These are phyloP conservation scores for Glycine soja DNA, from an alignment of 306 rosid genomes.

Conservation along the genomic window DNA sequence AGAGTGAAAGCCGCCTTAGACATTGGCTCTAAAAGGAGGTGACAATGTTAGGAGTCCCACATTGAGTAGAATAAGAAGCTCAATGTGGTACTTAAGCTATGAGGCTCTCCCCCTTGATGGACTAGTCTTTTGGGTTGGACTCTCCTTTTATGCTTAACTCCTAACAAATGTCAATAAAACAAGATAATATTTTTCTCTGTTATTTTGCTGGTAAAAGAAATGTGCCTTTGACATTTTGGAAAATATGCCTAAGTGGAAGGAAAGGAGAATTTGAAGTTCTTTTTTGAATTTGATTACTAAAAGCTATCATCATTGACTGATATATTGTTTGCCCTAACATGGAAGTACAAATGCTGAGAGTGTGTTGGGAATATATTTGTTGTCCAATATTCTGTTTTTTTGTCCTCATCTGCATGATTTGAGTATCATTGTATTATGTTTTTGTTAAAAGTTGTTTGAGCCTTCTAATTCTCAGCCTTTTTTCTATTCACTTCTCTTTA, in stretches of 20 bases:
- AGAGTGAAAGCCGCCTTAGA: no score
- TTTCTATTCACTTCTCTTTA: no score
- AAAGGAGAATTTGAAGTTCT: slow-evolving; percentile 3
- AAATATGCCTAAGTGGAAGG: not conserved
- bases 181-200: not conserved
- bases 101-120: no score
- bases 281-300: not conserved
- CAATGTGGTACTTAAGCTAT: no score
- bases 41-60: no score
- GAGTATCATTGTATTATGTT: not conserved
- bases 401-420: not conserved
- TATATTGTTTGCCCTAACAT: not conserved
- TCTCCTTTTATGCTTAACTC: no score
- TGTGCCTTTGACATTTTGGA: slow-evolving; percentile 12
- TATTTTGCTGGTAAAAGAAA: slow-evolving; percentile 24
- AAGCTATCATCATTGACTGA: not conserved
- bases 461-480: no score
- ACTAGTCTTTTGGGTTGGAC: no score
- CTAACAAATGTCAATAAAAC: not conserved
- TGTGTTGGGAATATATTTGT: slow-evolving; percentile 15
- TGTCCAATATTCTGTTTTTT: not conserved
- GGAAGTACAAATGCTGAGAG: not conserved
- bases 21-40: no score
- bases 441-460: no score
- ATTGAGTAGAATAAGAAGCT: no score